A percentile compares a stretch with the other conserved stretches of the same genome.
phyloP scores from a whole-genome alignment of 176 grass and related monocot genomes.

The Tillandsia fasciculata region DNA sequence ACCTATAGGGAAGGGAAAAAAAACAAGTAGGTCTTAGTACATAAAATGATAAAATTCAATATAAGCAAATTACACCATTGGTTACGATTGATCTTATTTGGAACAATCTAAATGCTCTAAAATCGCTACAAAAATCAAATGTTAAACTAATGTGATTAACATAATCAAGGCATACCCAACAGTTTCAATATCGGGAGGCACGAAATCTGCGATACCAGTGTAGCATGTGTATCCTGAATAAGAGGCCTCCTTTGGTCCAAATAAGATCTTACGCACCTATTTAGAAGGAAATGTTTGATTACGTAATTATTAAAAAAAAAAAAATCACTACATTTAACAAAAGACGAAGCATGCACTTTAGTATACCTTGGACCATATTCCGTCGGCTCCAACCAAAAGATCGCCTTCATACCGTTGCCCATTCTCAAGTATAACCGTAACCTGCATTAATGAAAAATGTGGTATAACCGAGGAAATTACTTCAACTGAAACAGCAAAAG shows the following conservation, averaged over 20 bases:
- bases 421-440: constrained; percentile 78
- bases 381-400: constrained; percentile 90
- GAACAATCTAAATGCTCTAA: no score
- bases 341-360: constrained; percentile 4
- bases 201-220: constrained; percentile 91
- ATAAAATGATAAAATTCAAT: background rate
- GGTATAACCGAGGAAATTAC: background rate
- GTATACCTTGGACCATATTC: constrained; percentile 95
- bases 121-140: background rate
- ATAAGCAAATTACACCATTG: background rate
- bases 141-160: background rate
- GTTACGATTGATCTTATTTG: background rate
- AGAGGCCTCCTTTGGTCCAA: constrained; percentile 55
- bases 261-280: constrained; percentile 81
- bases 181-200: constrained; percentile 91
- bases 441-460: constrained; percentile 24
- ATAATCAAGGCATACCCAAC: constrained; percentile 56
- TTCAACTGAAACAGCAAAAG: background rate
- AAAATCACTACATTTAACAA: background rate
- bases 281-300: background rate
- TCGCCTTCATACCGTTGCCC: constrained; percentile 87
- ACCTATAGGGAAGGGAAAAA: constrained; percentile 35
- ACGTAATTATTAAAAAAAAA: background rate
- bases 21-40: background rate
- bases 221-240: constrained; percentile 98